phyloP scores from a whole-genome alignment of 345 rosid species.

The Populus euphratica region DNA sequence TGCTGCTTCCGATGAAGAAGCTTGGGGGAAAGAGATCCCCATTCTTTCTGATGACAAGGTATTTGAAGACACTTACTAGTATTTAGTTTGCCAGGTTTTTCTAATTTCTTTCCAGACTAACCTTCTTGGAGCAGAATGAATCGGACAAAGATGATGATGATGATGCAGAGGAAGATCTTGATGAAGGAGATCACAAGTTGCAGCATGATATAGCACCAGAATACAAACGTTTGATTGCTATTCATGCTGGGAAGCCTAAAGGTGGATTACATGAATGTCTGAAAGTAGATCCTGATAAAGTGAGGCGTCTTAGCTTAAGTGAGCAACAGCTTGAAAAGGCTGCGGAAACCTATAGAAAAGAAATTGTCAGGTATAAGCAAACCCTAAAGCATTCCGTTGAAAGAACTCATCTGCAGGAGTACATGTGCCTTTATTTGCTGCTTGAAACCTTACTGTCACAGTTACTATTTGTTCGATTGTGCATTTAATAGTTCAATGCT shows the following conservation, averaged over 20 bases:
- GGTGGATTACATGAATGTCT: constrained; percentile 46
- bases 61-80: not conserved
- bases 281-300: constrained; percentile 43
- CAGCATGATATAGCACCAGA: constrained; percentile 16
- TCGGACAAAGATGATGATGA: constrained; percentile 36
- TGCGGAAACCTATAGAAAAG: constrained; percentile 42
- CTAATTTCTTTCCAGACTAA: constrained; percentile 10
- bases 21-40: constrained; percentile 79
- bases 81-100: constrained; percentile 7
- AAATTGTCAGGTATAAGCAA: constrained; percentile 47
- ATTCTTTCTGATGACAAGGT: constrained; percentile 41
- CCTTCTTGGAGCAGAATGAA: constrained; percentile 37
- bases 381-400: not conserved
- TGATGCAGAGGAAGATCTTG: constrained; percentile 21
- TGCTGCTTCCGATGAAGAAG: constrained; percentile 34
- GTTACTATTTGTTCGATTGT: not conserved
- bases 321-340: constrained; percentile 64
- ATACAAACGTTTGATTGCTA: constrained; percentile 50
- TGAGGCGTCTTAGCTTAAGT: constrained; percentile 60
- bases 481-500: not conserved
- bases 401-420: not conserved
- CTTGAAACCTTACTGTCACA: not conserved
- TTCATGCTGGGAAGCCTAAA: constrained; percentile 59
- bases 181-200: constrained; percentile 10
- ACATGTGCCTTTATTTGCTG: not conserved